Percentiles rank a stretch among this genome's conserved stretches.
Evolutionary conservation across 768 basidiomycete species (phyloP).

Genomic region (Tulasnella sp.): DNA sequence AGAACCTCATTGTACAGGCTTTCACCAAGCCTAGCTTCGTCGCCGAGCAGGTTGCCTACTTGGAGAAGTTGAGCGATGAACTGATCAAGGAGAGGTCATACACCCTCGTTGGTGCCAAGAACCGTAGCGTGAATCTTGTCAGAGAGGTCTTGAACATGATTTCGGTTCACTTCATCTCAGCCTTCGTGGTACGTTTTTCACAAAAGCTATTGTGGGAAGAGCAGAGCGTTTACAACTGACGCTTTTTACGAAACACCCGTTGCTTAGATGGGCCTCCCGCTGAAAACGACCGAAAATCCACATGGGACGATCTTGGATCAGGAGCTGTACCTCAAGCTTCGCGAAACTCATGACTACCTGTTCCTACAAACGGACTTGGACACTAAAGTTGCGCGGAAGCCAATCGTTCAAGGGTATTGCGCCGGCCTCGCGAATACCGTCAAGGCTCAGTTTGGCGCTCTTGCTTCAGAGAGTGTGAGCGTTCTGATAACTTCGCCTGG

Average conservation of each 20-base stretch:
- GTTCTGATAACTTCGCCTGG: too few relatives aligned
- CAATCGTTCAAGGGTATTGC: neutral
- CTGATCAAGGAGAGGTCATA: conserved; percentile 46
- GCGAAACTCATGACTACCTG: conserved; percentile 16
- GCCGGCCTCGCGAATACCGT: neutral
- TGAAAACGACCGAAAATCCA: conserved; percentile 18
- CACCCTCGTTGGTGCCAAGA: conserved; percentile 42
- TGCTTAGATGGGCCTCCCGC: conserved; percentile 15
- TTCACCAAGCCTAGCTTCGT: neutral
- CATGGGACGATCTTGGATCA: conserved; percentile 17
- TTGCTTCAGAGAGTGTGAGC: too few relatives aligned
- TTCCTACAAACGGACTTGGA: conserved; percentile 35
- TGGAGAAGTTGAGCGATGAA: conserved; percentile 40
- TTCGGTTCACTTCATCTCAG: conserved; percentile 58
- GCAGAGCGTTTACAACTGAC: too few relatives aligned
- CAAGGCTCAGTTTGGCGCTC: neutral
- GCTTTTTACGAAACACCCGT: neutral
- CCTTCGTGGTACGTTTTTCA: conserved; percentile 51
- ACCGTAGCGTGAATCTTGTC: conserved; percentile 51
- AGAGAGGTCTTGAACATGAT: conserved; percentile 53
- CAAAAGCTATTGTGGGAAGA: too few relatives aligned
- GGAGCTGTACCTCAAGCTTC: conserved; percentile 18
- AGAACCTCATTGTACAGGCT: neutral
- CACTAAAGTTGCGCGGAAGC: conserved; percentile 33
- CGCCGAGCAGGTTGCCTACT: conserved; percentile 18